These are phyloP conservation scores for Sugiyamaella americana DNA, from an alignment of 805 yeast genomes.

Conservation along the genomic window DNA sequence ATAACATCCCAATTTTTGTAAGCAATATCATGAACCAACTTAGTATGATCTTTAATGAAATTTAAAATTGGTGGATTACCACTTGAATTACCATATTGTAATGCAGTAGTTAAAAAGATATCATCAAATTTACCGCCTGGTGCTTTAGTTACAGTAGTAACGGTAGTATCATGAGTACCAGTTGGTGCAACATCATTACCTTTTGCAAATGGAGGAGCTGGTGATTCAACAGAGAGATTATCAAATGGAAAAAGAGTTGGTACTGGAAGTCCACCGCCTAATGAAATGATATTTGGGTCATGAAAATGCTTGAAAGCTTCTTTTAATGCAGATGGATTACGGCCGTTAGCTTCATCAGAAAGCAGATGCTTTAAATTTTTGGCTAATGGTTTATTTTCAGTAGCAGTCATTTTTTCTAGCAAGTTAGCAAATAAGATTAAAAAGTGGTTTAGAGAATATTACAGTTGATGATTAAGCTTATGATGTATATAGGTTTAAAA, in stretches of 20 bases:
- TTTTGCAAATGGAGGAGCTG: constrained; percentile 65
- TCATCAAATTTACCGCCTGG: constrained; percentile 35
- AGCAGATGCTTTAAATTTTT: constrained; percentile 70
- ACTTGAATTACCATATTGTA: constrained; percentile 84
- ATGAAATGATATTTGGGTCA: constrained; percentile 72
- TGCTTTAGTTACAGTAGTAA: constrained; percentile 35
- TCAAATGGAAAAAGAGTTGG: constrained; percentile 92
- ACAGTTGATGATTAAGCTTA: no score
- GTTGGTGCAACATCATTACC: constrained; percentile 46
- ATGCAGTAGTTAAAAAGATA: constrained; percentile 72
- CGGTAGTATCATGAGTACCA: constrained; percentile 21
- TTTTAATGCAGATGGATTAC: constrained; percentile 77
- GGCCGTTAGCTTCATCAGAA: constrained; percentile 70
- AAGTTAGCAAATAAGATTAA: no score
- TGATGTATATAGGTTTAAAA: no score
- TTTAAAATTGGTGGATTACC: constrained; percentile 69
- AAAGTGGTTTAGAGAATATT: no score
- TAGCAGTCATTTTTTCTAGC: constrained; percentile 3
- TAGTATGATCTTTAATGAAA: constrained; percentile 67
- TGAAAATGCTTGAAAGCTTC: constrained; percentile 71
- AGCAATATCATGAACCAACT: constrained; percentile 39
- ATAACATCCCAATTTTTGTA: constrained; percentile 69
- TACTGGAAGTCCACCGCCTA: constrained; percentile 94
- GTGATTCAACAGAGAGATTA: constrained; percentile 54
- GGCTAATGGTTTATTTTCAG: constrained; percentile 31